These are phyloP conservation scores for Geotrichum fermentans DNA, from an alignment of 1,139 yeast species.

Conservation along the genomic window DNA sequence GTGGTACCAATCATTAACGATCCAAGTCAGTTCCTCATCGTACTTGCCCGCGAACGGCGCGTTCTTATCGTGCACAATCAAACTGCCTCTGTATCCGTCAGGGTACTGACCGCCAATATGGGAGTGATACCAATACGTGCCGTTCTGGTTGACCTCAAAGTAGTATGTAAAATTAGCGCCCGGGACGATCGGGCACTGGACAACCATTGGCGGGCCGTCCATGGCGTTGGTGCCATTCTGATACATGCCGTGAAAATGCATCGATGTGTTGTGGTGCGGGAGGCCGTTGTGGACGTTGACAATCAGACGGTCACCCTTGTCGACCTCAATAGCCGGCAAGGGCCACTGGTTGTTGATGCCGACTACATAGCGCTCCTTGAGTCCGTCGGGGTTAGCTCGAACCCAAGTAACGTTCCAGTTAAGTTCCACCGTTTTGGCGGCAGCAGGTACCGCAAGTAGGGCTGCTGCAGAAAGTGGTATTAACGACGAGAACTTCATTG, in stretches of 20 bases:
- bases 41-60: conserved; percentile 51
- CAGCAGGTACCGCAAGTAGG: conserved; percentile 27
- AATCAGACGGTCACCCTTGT: conserved; percentile 70
- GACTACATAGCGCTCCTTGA: conserved; percentile 56
- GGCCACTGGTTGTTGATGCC: conserved; percentile 86
- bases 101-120: conserved; percentile 83
- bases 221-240: conserved; percentile 65
- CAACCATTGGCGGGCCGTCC: conserved; percentile 86
- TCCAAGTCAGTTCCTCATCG: conserved; percentile 66
- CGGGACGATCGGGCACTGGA: conserved; percentile 84
- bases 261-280: conserved; percentile 55
- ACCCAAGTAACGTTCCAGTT: conserved; percentile 76
- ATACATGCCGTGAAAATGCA: conserved; percentile 91
- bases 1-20: conserved; percentile 85
- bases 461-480: conserved; percentile 8
- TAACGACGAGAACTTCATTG: conserved; percentile 7
- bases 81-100: conserved; percentile 83
- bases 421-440: conserved; percentile 57
- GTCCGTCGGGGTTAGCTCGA: conserved; percentile 71
- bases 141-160: conserved; percentile 81
- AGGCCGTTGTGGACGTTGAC: conserved; percentile 68
- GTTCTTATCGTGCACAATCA: conserved; percentile 60
- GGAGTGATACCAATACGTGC: conserved; percentile 96
- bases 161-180: conserved; percentile 65
- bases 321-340: conserved; percentile 68